Conservation (phyloP, 345 rosid genomes). For the Salix brachista region DNA sequence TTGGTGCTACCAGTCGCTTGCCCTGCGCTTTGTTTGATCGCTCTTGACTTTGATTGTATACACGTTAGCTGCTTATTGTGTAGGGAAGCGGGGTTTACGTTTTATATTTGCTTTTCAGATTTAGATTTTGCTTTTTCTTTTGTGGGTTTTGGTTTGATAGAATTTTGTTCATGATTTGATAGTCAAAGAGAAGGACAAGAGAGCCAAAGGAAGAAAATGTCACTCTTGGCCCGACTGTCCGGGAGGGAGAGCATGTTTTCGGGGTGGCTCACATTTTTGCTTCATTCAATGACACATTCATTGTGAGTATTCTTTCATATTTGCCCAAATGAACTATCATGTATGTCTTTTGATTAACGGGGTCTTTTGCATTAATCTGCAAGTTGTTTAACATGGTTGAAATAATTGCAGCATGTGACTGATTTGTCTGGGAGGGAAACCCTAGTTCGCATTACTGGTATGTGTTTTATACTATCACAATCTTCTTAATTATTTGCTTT, state of each 20-base stretch:
- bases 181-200: conserved; percentile 71
- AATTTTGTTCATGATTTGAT: not conserved
- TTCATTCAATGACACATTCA: conserved; percentile 86
- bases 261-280: conserved; percentile 91
- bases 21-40: not conserved
- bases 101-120: not conserved
- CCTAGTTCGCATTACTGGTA: conserved; percentile 85
- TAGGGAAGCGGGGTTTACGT: not conserved
- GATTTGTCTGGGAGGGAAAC: conserved; percentile 93
- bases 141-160: not conserved
- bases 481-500: not conserved
- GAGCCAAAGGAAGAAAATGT: conserved; percentile 89
- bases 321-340: not conserved
- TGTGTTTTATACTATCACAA: not conserved
- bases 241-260: conserved; percentile 75
- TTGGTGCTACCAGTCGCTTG: too few species aligned
- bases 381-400: not conserved
- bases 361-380: not conserved
- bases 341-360: not conserved
- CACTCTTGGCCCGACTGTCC: conserved; percentile 70
- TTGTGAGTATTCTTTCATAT: conserved; percentile 38
- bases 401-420: conserved; percentile 66
- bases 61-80: not conserved
- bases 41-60: not conserved
- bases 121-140: not conserved